Evolutionary conservation across 2,329 filamentous ascomycete species (phyloP), one percentile per base, ranked within the genome.

Genomic region (Metarhizium anisopliae): DNA sequence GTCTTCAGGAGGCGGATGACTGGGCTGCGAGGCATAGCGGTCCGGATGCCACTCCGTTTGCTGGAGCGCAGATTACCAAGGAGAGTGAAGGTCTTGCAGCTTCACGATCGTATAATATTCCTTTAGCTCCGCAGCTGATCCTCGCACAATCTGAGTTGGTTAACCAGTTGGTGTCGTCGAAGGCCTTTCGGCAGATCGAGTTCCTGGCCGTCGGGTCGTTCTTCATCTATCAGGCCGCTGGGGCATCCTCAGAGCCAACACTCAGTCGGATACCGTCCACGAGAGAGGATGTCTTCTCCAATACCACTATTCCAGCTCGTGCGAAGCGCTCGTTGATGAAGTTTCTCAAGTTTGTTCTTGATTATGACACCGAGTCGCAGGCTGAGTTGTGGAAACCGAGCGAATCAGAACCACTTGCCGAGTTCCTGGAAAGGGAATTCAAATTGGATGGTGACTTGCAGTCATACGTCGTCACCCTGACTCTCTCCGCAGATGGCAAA

Each of bases 171-270:
- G 89, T 97, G n/a, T 90, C 91, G 2, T 96, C 93, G 6, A 87
- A 86, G 62, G 87, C 91, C 13, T 93, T 93, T 66, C 83, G 86
- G 25, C 92, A 96, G 72, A 81, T 99, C 50, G 93, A 97, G 67
- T 97, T 97, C 63, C 82, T 94, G 59, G 90, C 93, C 32, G 89
- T 97, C 30, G 93, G 93, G 30, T 93, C 89, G 56, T 97, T 93
- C 83, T 96, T 88, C 80, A 83, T 96, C 55, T 86, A 85, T 66
- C 75, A 79, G 57, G 65, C 71, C 1, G 32, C 67, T 5, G 66
- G 66, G 30, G 63, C 63, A 20, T 59, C 62, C 14, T 61, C 64
- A 16, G 51, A 66, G 42, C 65, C 62, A 45, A 64, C 71, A 13
- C 74, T 96, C 40, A 75, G 79, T 53, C 87, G 87, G 56, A 88